Base-by-base conservation (phyloP, 176 grass and related monocot species). In the Zea mays region DNA sequence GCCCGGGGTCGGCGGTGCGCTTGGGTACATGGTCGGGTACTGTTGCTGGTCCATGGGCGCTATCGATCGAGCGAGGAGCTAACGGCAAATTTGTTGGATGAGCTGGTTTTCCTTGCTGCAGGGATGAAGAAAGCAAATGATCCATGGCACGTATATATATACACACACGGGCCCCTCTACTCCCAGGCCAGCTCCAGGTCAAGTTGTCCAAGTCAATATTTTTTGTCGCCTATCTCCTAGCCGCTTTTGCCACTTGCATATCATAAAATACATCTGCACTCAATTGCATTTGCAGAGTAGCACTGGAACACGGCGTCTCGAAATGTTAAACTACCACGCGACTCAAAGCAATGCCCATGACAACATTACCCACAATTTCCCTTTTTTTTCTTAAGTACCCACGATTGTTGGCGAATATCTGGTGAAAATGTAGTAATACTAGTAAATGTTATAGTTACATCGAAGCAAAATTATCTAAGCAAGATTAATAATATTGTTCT, bases 1-100 rank as follows among this genome's bases (percentile, higher is more conserved):
- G 39, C 10, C 35, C 59, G 73, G 68, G 46, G 68, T 50, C 68
- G 68, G 46, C 27, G 68, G 68, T 8, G 68, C 68, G 27, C 68
- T 71, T 5, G 59, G 59, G 20, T 71, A 71, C 68, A 70, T 27
- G 66, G n/a, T 19, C 14, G 17, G 39, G 65, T 67, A 67, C 65
- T 67, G 64, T 16, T 67, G 64, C 27, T 62, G 59, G 44, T 67
- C 65, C 40, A 67, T 67, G 39, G 39, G 27, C 11, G 27, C 11
- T 61, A 5, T 5, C 58, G 20, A 34, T 61, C 0, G 58, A 34
- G 14, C 62, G 3, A 43, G 38, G 39, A 43, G 8, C 14, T 19
- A n/a, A 41, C 16, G 9, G 39, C 64, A 1, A 55, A 55, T 7
- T 55, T 55, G 15, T n/a, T 55, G 16, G 51, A 55, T 55, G 15